Conservation (phyloP, 208 protist species). For the Acanthamoeba sp. region DNA sequence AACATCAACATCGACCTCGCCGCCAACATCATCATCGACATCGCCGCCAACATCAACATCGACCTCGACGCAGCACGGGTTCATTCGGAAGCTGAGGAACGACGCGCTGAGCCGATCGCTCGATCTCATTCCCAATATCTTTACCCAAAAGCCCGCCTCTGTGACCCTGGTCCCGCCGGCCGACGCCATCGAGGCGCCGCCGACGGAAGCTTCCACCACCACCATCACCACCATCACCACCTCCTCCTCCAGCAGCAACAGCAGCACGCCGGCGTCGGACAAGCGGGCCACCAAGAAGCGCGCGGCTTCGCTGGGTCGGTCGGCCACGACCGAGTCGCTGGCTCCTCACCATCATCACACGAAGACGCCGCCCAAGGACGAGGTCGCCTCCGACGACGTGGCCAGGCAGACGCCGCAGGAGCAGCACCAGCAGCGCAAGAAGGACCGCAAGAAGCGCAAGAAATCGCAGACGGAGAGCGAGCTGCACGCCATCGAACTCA, state of each 20-base stretch:
- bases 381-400: neutral
- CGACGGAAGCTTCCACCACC: neutral
- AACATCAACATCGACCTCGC: too few relatives aligned
- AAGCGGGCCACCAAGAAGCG: neutral
- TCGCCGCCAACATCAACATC: neutral
- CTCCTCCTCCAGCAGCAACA: too few relatives aligned
- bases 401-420: neutral
- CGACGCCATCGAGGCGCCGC: neutral
- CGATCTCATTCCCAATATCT: neutral
- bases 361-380: too few relatives aligned
- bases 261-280: neutral
- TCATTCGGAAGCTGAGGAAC: constrained; percentile 23
- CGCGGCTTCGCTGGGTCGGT: neutral
- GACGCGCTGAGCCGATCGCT: constrained; percentile 14
- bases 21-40: too few relatives aligned
- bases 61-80: neutral
- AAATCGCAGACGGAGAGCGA: neutral
- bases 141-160: neutral
- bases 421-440: constrained; percentile 12
- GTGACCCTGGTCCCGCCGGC: neutral
- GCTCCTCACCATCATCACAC: too few relatives aligned
- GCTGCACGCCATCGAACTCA: neutral
- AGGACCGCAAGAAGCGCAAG: neutral
- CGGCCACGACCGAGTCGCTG: neutral
- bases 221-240: too few relatives aligned